phyloP scores from a whole-genome alignment of 2,329 filamentous ascomycete species.

The Dactylellina parvicollis region DNA sequence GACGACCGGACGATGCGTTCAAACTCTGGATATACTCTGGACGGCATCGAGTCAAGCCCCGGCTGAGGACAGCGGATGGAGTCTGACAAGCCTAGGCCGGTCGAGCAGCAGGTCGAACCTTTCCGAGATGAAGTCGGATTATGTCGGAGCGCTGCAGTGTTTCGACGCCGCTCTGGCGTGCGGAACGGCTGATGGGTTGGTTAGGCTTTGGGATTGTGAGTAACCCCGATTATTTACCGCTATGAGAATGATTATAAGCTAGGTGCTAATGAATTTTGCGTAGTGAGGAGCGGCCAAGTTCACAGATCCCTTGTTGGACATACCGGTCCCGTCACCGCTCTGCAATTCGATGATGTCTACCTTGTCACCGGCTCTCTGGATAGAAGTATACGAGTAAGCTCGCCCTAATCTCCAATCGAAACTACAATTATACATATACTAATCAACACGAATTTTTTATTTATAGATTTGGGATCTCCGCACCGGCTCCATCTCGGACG shows the following conservation, averaged over 20 bases:
- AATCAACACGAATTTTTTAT: not conserved
- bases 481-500: conserved; percentile 93
- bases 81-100: conserved; percentile 61
- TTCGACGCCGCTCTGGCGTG: conserved; percentile 96
- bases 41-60: conserved; percentile 81
- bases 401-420: conserved; percentile 3
- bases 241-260: not conserved
- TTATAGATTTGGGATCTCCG: conserved; percentile 97
- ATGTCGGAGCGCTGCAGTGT: conserved; percentile 92
- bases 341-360: conserved; percentile 96
- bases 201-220: conserved; percentile 84
- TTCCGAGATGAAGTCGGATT: conserved; percentile 78
- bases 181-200: conserved; percentile 96
- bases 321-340: conserved; percentile 89
- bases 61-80: conserved; percentile 73
- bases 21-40: conserved; percentile 98
- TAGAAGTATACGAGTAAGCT: conserved; percentile 86
- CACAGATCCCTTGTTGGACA: conserved; percentile 94
- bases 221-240: not conserved
- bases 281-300: conserved; percentile 89
- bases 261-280: conserved; percentile 3
- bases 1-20: conserved; percentile 94
- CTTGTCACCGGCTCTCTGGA: conserved; percentile 92
- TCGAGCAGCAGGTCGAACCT: conserved; percentile 68
- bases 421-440: conserved; percentile 25